These are phyloP conservation scores for Tetradesmus lagerheimii DNA, from an alignment of 139 green algal genomes.

Conservation along the genomic window DNA sequence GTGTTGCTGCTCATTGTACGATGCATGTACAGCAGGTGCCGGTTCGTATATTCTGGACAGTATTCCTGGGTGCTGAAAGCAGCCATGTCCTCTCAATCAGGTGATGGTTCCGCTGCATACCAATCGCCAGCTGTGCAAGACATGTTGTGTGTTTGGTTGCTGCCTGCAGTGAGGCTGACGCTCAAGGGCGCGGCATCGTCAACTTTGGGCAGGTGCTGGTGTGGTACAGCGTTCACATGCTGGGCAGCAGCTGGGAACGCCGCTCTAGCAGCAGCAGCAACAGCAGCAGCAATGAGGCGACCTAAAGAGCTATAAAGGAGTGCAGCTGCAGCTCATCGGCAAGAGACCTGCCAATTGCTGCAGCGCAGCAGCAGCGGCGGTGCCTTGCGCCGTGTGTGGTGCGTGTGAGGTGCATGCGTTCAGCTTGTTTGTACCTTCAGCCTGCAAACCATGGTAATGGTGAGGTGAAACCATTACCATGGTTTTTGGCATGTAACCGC, in stretches of 20 bases:
- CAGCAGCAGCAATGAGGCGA: constrained; percentile 19
- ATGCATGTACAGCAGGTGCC: too few relatives aligned
- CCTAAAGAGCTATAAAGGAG: neutral
- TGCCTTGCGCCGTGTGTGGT: too few relatives aligned
- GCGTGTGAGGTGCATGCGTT: neutral
- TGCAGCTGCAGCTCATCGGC: neutral
- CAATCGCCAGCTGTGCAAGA: too few relatives aligned
- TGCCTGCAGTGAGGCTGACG: constrained; percentile 26
- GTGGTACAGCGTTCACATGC: constrained; percentile 37
- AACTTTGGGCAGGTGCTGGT: constrained; percentile 48
- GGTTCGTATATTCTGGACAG: too few relatives aligned
- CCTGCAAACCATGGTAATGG: neutral
- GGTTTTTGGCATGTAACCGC: neutral
- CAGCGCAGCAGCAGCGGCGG: neutral
- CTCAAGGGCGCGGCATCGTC: constrained; percentile 24
- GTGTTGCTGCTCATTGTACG: too few relatives aligned
- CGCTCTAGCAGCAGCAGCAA: neutral
- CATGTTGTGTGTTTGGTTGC: neutral
- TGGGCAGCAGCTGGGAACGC: neutral
- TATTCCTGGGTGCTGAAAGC: too few relatives aligned
- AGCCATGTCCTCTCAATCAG: too few relatives aligned
- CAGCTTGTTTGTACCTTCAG: neutral
- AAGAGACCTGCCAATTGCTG: too few relatives aligned
- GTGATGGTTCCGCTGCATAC: too few relatives aligned
- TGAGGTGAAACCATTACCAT: too few relatives aligned